Conservation (phyloP, 164 flowering plant genomes). For the Berberis thunbergii region DNA sequence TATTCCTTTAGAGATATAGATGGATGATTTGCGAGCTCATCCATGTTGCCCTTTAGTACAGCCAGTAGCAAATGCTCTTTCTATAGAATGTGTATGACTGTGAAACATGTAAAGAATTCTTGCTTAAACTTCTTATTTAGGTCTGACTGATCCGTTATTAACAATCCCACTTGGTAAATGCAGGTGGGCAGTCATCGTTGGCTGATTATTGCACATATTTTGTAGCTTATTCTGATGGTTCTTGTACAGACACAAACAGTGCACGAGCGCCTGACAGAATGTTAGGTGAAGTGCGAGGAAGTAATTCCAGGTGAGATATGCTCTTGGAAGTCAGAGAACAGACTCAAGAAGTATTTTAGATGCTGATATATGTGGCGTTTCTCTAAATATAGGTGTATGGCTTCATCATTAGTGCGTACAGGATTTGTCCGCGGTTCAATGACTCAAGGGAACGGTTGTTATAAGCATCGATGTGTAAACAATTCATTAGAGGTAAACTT, state of each 20-base stretch:
- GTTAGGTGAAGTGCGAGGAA: constrained; percentile 98
- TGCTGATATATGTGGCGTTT: constrained; percentile 1
- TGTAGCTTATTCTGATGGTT: constrained; percentile 99
- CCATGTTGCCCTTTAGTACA: no score
- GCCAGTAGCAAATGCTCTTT: not conserved
- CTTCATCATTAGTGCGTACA: constrained; percentile 87
- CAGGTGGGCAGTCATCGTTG: constrained; percentile 97
- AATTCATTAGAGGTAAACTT: constrained; percentile 63
- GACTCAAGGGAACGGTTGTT: constrained; percentile 97
- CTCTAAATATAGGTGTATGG: constrained; percentile 68
- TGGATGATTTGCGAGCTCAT: no score
- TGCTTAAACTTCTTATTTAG: no score
- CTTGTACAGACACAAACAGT: constrained; percentile 91
- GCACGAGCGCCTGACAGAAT: constrained; percentile 96
- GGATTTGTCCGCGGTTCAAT: constrained; percentile 94
- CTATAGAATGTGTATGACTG: not conserved
- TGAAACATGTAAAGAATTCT: no score
- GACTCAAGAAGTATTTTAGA: not conserved
- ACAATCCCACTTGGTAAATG: constrained; percentile 4
- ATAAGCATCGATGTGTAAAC: constrained; percentile 89
- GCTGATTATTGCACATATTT: constrained; percentile 98
- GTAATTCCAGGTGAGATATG: constrained; percentile 66
- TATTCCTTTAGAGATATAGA: no score
- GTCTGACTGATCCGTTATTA: not conserved
- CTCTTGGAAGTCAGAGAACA: not conserved